Percentiles rank a stretch among this genome's conserved stretches.
Conservation (phyloP, 202 grass and related monocot species). For the Setaria viridis region DNA sequence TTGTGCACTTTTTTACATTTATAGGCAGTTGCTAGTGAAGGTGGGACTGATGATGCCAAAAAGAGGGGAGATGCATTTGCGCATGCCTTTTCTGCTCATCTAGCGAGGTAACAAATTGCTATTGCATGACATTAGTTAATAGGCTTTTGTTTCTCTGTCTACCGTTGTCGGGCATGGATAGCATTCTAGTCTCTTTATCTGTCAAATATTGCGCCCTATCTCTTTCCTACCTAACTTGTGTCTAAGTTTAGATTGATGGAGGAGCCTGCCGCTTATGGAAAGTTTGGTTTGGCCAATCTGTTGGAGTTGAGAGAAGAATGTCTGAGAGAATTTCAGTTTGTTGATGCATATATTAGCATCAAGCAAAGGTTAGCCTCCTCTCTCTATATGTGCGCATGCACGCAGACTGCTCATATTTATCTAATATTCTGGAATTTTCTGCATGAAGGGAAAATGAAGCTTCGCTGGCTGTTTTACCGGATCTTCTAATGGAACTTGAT, state of each 20-base stretch:
- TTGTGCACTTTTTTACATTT: conserved; percentile 38
- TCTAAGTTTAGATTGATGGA: conserved; percentile 87
- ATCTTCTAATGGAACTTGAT: conserved; percentile 97
- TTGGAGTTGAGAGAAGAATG: conserved; percentile 99
- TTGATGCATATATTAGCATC: conserved; percentile 95
- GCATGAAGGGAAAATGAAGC: conserved; percentile 94
- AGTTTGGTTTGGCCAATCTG: conserved; percentile 89
- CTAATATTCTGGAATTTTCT: conserved; percentile 39
- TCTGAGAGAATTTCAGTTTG: conserved; percentile 97
- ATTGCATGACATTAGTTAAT: conserved; percentile 26
- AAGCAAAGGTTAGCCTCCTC: conserved; percentile 77
- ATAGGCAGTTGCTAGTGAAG: conserved; percentile 99
- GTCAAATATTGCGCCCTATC: neutral
- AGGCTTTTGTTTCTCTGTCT: conserved; percentile 16
- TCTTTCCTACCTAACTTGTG: conserved; percentile 44
- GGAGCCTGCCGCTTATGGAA: conserved; percentile 96
- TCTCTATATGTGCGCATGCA: neutral
- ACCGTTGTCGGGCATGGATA: neutral
- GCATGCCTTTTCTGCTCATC: conserved; percentile 96
- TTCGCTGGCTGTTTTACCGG: conserved; percentile 94
- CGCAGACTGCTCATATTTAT: neutral
- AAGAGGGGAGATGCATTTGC: conserved; percentile 94
- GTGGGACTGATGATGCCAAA: conserved; percentile 95
- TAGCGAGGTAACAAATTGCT: conserved; percentile 73
- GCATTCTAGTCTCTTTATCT: neutral